These are phyloP conservation scores for Alternaria incomplexa DNA, from an alignment of 2,329 filamentous ascomycete genomes.

Conservation along the genomic window DNA sequence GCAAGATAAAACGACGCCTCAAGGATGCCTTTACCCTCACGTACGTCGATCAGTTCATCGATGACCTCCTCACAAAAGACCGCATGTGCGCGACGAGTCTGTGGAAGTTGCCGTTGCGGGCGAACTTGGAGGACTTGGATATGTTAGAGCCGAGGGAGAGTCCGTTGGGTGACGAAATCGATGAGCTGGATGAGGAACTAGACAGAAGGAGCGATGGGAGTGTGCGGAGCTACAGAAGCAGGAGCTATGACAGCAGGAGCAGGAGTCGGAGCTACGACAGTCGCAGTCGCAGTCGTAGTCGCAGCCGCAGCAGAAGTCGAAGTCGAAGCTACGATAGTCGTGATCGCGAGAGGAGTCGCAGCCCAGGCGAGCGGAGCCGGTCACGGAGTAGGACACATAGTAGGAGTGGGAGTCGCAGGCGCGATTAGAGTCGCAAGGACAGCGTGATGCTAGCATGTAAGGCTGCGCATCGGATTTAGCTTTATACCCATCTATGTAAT, in stretches of 20 bases:
- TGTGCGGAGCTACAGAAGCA: slow-evolving; percentile 17
- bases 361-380: slow-evolving; percentile 12
- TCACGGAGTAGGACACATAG: not conserved
- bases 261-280: slow-evolving; percentile 14
- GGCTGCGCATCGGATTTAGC: not conserved
- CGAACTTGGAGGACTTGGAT: slow-evolving; percentile 86
- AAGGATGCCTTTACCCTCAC: slow-evolving; percentile 78
- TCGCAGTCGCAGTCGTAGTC: not conserved
- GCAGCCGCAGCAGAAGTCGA: slow-evolving; percentile 19
- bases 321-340: slow-evolving; percentile 24
- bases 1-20: slow-evolving; percentile 81
- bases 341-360: slow-evolving; percentile 19
- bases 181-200: slow-evolving; percentile 56
- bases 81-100: slow-evolving; percentile 89
- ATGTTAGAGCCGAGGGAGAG: slow-evolving; percentile 84
- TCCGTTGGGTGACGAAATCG: slow-evolving; percentile 76
- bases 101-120: slow-evolving; percentile 86
- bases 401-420: slow-evolving; percentile 5
- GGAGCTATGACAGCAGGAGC: slow-evolving; percentile 15
- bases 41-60: slow-evolving; percentile 89
- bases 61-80: slow-evolving; percentile 87
- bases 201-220: slow-evolving; percentile 19
- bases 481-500: not conserved
- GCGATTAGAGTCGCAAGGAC: not conserved
- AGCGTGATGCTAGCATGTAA: not conserved